These are phyloP conservation scores for Penicillium psychrofluorescens DNA, from an alignment of 495 filamentous ascomycete species.

Conservation along the genomic window DNA sequence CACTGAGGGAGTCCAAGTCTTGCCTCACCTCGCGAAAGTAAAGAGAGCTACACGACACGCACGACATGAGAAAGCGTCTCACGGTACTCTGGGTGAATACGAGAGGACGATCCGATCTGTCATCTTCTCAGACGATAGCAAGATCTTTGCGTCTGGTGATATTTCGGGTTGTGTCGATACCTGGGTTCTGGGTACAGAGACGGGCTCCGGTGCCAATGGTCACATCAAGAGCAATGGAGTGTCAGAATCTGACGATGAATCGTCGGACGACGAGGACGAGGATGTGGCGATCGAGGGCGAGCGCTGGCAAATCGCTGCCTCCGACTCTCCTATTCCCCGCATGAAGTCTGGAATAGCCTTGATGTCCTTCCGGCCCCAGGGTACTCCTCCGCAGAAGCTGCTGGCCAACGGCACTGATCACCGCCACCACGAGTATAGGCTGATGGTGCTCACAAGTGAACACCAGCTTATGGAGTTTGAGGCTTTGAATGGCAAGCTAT, in stretches of 20 bases:
- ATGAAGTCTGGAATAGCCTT: conserved; percentile 61
- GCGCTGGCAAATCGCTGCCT: conserved; percentile 60
- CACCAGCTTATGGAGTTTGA: conserved; percentile 74
- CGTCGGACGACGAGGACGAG: conserved; percentile 43
- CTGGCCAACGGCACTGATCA: conserved; percentile 30
- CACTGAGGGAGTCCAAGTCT: conserved; percentile 33
- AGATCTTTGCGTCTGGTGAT: conserved; percentile 70
- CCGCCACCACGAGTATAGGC: conserved; percentile 43
- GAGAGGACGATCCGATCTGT: conserved; percentile 66
- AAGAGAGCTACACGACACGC: conserved; percentile 50
- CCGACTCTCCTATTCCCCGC: conserved; percentile 67
- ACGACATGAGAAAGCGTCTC: conserved; percentile 43
- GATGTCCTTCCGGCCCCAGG: conserved; percentile 63
- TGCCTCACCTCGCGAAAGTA: conserved; percentile 45
- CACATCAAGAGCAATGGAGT: conserved; percentile 19
- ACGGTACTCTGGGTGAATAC: conserved; percentile 71
- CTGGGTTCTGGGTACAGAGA: conserved; percentile 61
- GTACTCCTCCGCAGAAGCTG: conserved; percentile 13
- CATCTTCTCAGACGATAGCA: conserved; percentile 75
- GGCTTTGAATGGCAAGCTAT: conserved; percentile 62
- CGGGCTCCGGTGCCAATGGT: conserved; percentile 26
- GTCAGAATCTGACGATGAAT: conserved; percentile 44
- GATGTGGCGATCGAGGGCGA: conserved; percentile 36
- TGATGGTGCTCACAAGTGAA: conserved; percentile 68
- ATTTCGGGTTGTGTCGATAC: conserved; percentile 81